phyloP scores from a whole-genome alignment of 805 yeast species.

The Priceomyces fermenticarens region DNA sequence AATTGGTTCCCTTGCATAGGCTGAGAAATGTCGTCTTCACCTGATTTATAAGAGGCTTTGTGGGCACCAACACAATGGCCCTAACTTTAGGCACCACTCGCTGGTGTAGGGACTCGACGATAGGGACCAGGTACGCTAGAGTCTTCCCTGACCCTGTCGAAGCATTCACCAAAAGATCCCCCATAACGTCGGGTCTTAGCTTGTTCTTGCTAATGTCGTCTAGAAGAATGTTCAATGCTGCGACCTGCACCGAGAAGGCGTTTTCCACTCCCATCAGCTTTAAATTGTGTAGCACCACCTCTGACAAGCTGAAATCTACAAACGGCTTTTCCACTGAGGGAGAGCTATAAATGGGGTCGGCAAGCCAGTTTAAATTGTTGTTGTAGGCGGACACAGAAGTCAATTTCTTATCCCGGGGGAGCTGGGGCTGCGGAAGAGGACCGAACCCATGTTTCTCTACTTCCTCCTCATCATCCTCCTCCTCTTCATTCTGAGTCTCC shows the following conservation, averaged over 20 bases:
- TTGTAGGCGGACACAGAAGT: constrained; percentile 20
- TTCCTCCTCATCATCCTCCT: constrained; percentile 15
- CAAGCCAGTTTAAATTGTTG: constrained; percentile 60
- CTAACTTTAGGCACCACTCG: constrained; percentile 71
- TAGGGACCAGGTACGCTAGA: constrained; percentile 80
- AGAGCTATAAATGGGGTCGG: constrained; percentile 56
- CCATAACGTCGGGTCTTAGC: constrained; percentile 52
- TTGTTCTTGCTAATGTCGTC: constrained; percentile 38
- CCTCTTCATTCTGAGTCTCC: constrained; percentile 13
- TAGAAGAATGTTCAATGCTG: constrained; percentile 56
- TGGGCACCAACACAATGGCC: constrained; percentile 83
- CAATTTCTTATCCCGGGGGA: constrained; percentile 52
- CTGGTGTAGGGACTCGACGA: constrained; percentile 61
- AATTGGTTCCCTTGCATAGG: constrained; percentile 63
- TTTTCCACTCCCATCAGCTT: constrained; percentile 39
- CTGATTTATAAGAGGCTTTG: constrained; percentile 82
- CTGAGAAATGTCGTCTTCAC: constrained; percentile 63
- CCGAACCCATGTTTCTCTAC: constrained; percentile 39
- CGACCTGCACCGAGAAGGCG: constrained; percentile 78
- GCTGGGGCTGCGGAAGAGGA: constrained; percentile 83
- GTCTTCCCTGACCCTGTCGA: constrained; percentile 97
- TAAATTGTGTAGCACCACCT: constrained; percentile 46
- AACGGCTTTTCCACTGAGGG: constrained; percentile 50
- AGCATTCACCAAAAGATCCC: constrained; percentile 86
- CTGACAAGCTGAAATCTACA: constrained; percentile 43